Evolutionary conservation across 345 rosid species (phyloP).

Genomic region (Sapria himalayana): DNA sequence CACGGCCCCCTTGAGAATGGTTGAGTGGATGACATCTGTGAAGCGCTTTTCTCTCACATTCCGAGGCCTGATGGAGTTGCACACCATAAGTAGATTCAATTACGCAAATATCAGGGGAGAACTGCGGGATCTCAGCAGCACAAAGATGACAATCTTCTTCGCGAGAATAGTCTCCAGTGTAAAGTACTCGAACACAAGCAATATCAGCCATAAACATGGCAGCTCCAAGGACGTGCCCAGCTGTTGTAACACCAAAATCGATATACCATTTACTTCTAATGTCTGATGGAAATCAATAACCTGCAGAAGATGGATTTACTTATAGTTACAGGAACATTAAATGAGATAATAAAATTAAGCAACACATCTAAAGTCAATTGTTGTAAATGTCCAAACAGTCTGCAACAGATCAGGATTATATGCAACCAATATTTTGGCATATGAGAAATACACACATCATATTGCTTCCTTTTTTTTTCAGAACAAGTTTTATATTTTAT

Average conservation of each 20-base stretch:
- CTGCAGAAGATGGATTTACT: slow-evolving; percentile 12
- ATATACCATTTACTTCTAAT: slow-evolving; percentile 68
- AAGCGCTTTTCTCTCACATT: slow-evolving; percentile 72
- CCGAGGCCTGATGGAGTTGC: slow-evolving; percentile 82
- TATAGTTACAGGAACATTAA: too few species aligned
- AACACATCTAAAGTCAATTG: too few species aligned
- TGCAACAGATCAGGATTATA: too few species aligned
- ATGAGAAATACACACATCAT: too few species aligned
- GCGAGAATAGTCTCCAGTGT: slow-evolving; percentile 88
- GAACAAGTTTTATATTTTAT: too few species aligned
- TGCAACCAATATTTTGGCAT: too few species aligned
- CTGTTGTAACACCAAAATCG: slow-evolving; percentile 95
- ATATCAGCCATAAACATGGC: slow-evolving; percentile 98
- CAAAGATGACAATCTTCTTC: slow-evolving; percentile 90
- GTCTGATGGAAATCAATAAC: slow-evolving; percentile 92
- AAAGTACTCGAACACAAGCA: slow-evolving; percentile 80
- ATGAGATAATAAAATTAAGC: too few species aligned
- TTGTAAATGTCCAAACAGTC: too few species aligned
- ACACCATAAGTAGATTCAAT: slow-evolving; percentile 93
- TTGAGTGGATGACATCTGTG: slow-evolving; percentile 79
- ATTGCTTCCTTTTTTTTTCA: too few species aligned
- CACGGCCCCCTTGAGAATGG: slow-evolving; percentile 80
- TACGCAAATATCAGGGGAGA: slow-evolving; percentile 88
- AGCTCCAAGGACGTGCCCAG: slow-evolving; percentile 97
- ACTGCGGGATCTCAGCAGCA: slow-evolving; percentile 91